Evolutionary conservation across 257 asterid species (phyloP).

Genomic region (Solanum dulcamara): DNA sequence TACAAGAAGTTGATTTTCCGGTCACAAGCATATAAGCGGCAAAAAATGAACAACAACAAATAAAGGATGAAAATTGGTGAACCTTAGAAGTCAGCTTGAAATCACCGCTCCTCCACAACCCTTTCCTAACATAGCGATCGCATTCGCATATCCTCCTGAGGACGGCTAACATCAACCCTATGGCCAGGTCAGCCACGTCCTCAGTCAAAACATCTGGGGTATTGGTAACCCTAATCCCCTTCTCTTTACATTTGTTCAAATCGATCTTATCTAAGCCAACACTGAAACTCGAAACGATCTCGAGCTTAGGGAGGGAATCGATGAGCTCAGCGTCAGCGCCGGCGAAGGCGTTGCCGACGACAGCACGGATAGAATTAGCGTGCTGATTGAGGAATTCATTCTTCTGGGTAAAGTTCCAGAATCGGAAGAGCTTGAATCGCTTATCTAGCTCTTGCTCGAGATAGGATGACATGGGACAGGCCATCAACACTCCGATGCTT

Average conservation of each 20-base stretch:
- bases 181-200: slow-evolving; percentile 89
- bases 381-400: slow-evolving; percentile 36
- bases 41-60: background rate
- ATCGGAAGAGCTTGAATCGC: slow-evolving; percentile 59
- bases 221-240: slow-evolving; percentile 73
- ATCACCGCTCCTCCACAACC: slow-evolving; percentile 52
- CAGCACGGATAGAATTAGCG: slow-evolving; percentile 55
- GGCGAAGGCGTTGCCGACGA: slow-evolving; percentile 41
- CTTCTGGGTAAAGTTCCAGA: slow-evolving; percentile 41
- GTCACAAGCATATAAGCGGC: background rate
- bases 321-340: slow-evolving; percentile 50
- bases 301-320: slow-evolving; percentile 57
- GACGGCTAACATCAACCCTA: slow-evolving; percentile 61
- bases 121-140: slow-evolving; percentile 55
- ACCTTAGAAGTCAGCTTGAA: slow-evolving; percentile 69
- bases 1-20: background rate
- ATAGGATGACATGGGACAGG: slow-evolving; percentile 44
- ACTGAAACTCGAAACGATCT: slow-evolving; percentile 60
- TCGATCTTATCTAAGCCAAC: slow-evolving; percentile 85
- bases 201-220: slow-evolving; percentile 89
- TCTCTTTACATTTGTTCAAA: slow-evolving; percentile 55
- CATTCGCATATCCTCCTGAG: slow-evolving; percentile 55
- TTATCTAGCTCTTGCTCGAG: slow-evolving; percentile 55
- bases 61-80: background rate
- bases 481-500: slow-evolving; percentile 50